Base-by-base conservation (phyloP, 73 alveolate species). In the Stentor coeruleus region DNA sequence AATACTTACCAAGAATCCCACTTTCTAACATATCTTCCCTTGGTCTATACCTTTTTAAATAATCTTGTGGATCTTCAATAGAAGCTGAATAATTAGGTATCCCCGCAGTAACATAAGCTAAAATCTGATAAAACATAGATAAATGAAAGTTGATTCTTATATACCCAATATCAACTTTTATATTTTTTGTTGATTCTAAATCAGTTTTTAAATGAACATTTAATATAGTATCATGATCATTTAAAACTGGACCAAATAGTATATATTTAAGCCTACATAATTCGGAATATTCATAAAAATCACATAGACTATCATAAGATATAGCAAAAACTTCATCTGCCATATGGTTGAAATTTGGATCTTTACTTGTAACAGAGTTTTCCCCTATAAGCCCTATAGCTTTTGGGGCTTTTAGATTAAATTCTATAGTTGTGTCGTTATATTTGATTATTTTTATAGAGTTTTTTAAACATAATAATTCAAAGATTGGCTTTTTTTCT, bases 381-480 rank as follows among this genome's bases (percentile, higher is more conserved):
- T 66, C 79, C 11, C 42, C 15, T 26, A 66, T 66, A 66, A 66
- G 79, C 79, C 79, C 79, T 0, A 66, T 37, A 20, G 33, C n/a
- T 28, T 66, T 20, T 2, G n/a, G 39, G 39, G 49, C 33, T 20
- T 66, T 31, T 28, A 66, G 37, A 28, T 66, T 20, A 20, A 66
- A 20, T 20, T 20, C 36, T 15, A 66, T 66, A 0, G 79, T 31
- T 11, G n/a, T 20, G 37, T 66, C 79, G 37, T 66, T 66, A 15
- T 28, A 66, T 33, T 66, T 66, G n/a, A 26, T 11, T 20, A 66
- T 20, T 20, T 66, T 33, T 26, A 66, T 11, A 20, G 15, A 26
- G 11, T 33, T 20, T 66, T 20, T 26, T 1, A 31, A 20, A 66
- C 26, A 33, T 11, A 66, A 66, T 28, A 66, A 3, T 26, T 66